Evolutionary conservation across 345 rosid genomes (phyloP).

Genomic region (Pseudoturritis turrita): DNA sequence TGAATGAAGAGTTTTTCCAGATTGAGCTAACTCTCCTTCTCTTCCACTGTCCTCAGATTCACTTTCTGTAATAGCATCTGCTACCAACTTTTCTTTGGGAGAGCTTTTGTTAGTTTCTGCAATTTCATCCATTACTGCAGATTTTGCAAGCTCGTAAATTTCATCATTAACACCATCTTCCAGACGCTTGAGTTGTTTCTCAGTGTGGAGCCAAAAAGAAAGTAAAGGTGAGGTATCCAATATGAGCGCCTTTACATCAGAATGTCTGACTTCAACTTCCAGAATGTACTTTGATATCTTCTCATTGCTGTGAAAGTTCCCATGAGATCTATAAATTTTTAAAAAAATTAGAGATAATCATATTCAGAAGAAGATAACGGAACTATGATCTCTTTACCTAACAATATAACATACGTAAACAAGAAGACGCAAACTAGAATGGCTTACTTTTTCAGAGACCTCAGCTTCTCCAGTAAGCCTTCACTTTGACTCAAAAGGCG

Average conservation of each 20-base stretch:
- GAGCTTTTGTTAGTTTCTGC: constrained; percentile 31
- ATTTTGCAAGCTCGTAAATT: constrained; percentile 61
- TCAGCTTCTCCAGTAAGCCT: constrained; percentile 65
- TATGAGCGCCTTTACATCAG: constrained; percentile 67
- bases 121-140: constrained; percentile 52
- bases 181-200: constrained; percentile 60
- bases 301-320: constrained; percentile 42
- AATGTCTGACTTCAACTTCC: constrained; percentile 81
- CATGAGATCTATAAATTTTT: constrained; percentile 48
- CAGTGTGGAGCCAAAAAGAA: constrained; percentile 85
- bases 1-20: constrained; percentile 33
- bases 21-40: constrained; percentile 19
- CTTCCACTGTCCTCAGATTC: constrained; percentile 35
- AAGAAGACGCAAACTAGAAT: constrained; percentile 13
- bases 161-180: constrained; percentile 61
- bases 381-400: background rate
- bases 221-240: constrained; percentile 47
- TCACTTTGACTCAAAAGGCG: constrained; percentile 53
- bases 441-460: constrained; percentile 64
- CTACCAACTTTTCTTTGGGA: constrained; percentile 29
- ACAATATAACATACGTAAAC: background rate
- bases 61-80: constrained; percentile 20
- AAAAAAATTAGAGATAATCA: constrained; percentile 9
- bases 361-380: background rate
- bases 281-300: constrained; percentile 50